Evolutionary conservation across 208 protist genomes (phyloP).

Genomic region (Tritrichomonas musculus): DNA sequence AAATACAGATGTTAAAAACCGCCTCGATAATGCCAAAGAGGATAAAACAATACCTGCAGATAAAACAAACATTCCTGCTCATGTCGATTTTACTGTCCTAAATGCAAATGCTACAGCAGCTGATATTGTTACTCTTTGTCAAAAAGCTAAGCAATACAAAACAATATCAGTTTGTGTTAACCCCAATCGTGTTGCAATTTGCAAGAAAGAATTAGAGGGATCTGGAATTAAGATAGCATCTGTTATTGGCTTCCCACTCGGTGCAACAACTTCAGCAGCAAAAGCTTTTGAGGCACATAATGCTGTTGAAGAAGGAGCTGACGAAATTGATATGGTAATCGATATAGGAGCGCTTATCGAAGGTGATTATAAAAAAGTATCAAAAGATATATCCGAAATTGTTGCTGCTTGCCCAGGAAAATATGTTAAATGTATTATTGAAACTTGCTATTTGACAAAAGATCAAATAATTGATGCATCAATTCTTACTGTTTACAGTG

Average conservation of each 20-base stretch:
- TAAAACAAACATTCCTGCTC: background rate
- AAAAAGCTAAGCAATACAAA: slow-evolving; percentile 11
- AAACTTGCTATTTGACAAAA: background rate
- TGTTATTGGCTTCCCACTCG: slow-evolving; percentile 5
- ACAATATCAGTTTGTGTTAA: slow-evolving; percentile 15
- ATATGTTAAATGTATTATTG: slow-evolving; percentile 11
- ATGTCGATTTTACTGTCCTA: slow-evolving; percentile 25
- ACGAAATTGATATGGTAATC: slow-evolving; percentile 29
- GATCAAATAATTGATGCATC: slow-evolving; percentile 17
- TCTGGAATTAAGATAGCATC: background rate
- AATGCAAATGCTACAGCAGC: background rate
- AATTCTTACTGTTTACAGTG: background rate
- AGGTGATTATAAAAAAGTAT: slow-evolving; percentile 26
- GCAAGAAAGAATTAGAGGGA: background rate
- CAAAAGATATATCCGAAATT: background rate
- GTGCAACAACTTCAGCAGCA: background rate
- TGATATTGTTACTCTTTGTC: background rate
- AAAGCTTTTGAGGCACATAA: background rate
- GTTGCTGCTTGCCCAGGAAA: background rate
- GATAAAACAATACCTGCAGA: background rate
- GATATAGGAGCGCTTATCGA: slow-evolving; percentile 8
- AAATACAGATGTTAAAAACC: background rate
- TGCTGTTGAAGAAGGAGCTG: background rate
- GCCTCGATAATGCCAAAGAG: background rate
- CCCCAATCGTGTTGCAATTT: background rate